These are phyloP conservation scores for Moelleriella libera DNA, from an alignment of 2,329 filamentous ascomycete genomes.

Conservation along the genomic window DNA sequence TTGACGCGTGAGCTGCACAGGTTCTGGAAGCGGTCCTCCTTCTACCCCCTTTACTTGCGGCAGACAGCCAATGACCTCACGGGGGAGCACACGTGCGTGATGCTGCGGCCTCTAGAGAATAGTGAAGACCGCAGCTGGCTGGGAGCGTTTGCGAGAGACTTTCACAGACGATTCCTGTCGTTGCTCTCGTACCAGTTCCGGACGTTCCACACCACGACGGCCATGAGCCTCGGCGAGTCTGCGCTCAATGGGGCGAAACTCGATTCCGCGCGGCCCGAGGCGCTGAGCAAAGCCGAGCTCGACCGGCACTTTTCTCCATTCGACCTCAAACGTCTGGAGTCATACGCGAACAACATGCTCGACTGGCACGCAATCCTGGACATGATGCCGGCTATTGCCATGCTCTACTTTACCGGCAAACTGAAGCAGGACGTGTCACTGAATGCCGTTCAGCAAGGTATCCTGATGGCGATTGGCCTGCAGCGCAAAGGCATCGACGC, in stretches of 20 bases:
- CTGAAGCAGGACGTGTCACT: constrained; percentile 55
- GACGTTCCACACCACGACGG: constrained; percentile 61
- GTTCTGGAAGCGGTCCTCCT: constrained; percentile 87
- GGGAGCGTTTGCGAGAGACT: constrained; percentile 80
- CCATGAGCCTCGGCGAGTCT: constrained; percentile 78
- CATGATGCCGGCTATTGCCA: constrained; percentile 69
- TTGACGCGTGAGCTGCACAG: constrained; percentile 77
- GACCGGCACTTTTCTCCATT: constrained; percentile 74
- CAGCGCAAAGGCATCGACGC: constrained; percentile 80
- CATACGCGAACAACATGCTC: constrained; percentile 91
- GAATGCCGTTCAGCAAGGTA: constrained; percentile 69
- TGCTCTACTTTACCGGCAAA: constrained; percentile 72
- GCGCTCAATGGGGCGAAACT: constrained; percentile 59
- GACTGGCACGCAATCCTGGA: constrained; percentile 97
- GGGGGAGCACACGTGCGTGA: constrained; percentile 94
- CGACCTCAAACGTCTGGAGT: constrained; percentile 87
- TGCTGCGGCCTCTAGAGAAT: constrained; percentile 67
- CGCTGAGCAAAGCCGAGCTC: constrained; percentile 61
- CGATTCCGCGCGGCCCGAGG: constrained; percentile 33
- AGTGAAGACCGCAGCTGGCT: constrained; percentile 70
- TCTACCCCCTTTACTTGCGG: constrained; percentile 81
- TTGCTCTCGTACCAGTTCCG: constrained; percentile 90
- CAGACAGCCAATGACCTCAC: constrained; percentile 95
- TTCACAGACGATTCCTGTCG: constrained; percentile 83
- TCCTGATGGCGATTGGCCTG: constrained; percentile 79